Evolutionary conservation across 176 grass and related monocot genomes (phyloP), one percentile per base, ranked within the genome.

Genomic region (Oryza glumipatula): DNA sequence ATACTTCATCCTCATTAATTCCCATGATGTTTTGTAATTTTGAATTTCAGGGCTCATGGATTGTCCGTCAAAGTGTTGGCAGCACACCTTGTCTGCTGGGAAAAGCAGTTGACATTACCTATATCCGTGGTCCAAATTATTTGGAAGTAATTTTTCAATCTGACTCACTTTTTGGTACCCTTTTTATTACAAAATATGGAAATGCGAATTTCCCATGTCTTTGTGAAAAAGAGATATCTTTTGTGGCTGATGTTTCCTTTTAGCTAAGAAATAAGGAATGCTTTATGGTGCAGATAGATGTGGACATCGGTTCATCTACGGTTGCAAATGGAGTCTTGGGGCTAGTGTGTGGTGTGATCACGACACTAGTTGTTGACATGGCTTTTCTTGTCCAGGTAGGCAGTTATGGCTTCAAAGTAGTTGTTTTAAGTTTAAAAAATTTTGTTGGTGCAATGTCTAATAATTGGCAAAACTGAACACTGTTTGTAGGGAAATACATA

Each of bases 291-390:
- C 93, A 98, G 95, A 92, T 98, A 91, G 95, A 98, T 78, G 89
- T 98, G 16, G 95, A 98, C 82, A 98, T 98, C 61, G 95, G 95
- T 77, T 98, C 95, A 68, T 98, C 95, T 76, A 98, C 95, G 14
- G 95, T 98, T 35, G 95, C 95, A 16, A 98, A 98, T 88, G 95
- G 95, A 87, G 95, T 98, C 45, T 85, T 98, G 80, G 93, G 96
- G 77, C 85, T 98, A 51, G 96, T 98, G 6, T 90, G 85, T 72
- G 93, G 96, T 65, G 96, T 91, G 19, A 98, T 98, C 67, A 98
- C 91, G 5, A 93, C 96, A 9, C 86, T 98, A 74, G 96, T 98
- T 54, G 96, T 98, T 52, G 96, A 98, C 74, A 98, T 98, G 96
- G 96, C 96, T 65, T 98, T 98, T 82, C 96, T 98, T 74, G 85